phyloP scores from a whole-genome alignment of 177 flowering plant genomes.

The Vitis hybrid region DNA sequence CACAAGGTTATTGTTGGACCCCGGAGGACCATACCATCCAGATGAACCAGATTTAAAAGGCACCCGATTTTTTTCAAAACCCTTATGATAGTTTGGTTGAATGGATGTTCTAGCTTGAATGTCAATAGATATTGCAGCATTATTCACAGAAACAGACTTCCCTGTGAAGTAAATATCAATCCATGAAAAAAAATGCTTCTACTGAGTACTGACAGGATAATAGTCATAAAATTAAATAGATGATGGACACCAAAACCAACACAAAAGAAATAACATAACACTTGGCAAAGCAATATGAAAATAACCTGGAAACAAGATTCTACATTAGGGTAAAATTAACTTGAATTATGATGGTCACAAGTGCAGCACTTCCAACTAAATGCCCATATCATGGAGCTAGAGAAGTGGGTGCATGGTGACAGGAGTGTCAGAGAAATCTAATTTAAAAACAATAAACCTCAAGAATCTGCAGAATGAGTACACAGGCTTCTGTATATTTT shows the following conservation, averaged over 20 bases:
- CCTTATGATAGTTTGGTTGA: slow-evolving; percentile 26
- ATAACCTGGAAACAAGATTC: neutral
- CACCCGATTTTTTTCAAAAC: slow-evolving; percentile 25
- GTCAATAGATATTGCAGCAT: slow-evolving; percentile 20
- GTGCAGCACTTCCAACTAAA: too few species aligned
- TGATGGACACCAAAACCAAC: neutral
- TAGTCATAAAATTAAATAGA: neutral
- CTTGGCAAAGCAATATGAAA: too few species aligned
- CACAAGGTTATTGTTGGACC: slow-evolving; percentile 45
- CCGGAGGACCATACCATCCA: slow-evolving; percentile 26
- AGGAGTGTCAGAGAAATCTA: too few species aligned
- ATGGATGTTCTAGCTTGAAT: slow-evolving; percentile 17
- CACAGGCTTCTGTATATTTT: too few species aligned
- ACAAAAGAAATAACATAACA: neutral
- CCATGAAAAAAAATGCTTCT: neutral
- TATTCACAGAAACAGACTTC: slow-evolving; percentile 19
- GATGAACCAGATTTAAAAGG: slow-evolving; percentile 27
- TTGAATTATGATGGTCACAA: too few species aligned
- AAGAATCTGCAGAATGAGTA: too few species aligned
- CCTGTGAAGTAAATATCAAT: slow-evolving; percentile 27
- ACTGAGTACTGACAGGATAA: neutral
- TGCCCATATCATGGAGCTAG: too few species aligned
- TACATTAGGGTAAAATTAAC: too few species aligned
- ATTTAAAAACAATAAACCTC: too few species aligned
- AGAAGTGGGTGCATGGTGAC: too few species aligned